Evolutionary conservation across 2,329 filamentous ascomycete species (phyloP).

Genomic region (Pseudogymnoascus sp.): DNA sequence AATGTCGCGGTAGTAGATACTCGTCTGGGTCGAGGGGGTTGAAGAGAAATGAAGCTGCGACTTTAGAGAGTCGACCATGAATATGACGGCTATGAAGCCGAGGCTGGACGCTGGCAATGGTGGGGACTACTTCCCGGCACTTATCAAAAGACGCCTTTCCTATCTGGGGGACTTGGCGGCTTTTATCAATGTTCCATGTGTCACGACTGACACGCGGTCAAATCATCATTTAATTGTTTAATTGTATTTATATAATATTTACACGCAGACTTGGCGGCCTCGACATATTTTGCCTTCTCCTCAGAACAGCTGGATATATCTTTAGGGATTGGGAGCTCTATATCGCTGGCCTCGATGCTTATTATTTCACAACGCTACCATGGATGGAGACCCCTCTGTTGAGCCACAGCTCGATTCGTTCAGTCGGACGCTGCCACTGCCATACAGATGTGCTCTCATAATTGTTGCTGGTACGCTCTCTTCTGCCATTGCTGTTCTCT

Average conservation of each 20-base stretch:
- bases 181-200: constrained; percentile 4
- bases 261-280: not conserved
- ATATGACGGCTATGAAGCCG: not conserved
- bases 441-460: constrained; percentile 81
- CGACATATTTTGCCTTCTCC: not conserved
- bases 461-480: constrained; percentile 63
- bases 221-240: not conserved
- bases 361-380: constrained; percentile 28
- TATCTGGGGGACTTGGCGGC: not conserved
- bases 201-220: constrained; percentile 3
- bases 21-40: not conserved
- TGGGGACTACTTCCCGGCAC: not conserved
- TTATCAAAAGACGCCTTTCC: not conserved
- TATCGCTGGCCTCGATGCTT: constrained; percentile 4
- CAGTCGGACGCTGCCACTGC: constrained; percentile 77
- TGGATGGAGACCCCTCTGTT: constrained; percentile 68
- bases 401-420: constrained; percentile 72
- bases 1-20: not conserved
- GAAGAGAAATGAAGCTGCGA: not conserved
- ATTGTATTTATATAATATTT: not conserved
- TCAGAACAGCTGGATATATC: not conserved
- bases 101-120: constrained; percentile 1
- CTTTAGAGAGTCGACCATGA: not conserved
- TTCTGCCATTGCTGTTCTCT: not conserved
- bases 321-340: not conserved